phyloP scores from a whole-genome alignment of 2,329 filamentous ascomycete genomes.

The Phyllosticta citribraziliensis region DNA sequence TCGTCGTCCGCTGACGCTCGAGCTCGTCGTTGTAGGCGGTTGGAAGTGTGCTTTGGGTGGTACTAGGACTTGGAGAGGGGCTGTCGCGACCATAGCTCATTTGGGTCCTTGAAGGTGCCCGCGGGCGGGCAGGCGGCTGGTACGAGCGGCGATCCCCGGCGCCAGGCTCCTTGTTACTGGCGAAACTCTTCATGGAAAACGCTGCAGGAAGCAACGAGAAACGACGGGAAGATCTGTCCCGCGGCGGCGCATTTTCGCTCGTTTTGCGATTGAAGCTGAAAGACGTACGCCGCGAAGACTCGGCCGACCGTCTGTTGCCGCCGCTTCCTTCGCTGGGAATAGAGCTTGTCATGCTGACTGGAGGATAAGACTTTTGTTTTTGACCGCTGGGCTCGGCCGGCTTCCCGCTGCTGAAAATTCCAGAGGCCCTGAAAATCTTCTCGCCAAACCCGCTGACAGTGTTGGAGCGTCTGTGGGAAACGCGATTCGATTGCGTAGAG shows the following conservation, averaged over 20 bases:
- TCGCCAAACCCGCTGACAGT: conserved; percentile 55
- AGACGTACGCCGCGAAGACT: conserved; percentile 39
- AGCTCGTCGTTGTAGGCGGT: conserved; percentile 33
- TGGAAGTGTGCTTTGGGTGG: conserved; percentile 33
- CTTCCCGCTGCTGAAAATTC: conserved; percentile 52
- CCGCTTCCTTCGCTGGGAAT: conserved; percentile 49
- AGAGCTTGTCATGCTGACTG: conserved; percentile 77
- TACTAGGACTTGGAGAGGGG: conserved; percentile 36
- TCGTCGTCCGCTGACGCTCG: conserved; percentile 16
- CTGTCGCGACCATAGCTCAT: conserved; percentile 36
- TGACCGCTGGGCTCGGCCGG: conserved; percentile 36
- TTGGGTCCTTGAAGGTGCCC: conserved; percentile 21
- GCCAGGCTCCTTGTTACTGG: conserved; percentile 25
- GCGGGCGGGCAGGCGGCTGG: conserved; percentile 13
- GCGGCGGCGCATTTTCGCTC: conserved; percentile 28
- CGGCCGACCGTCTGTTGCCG: conserved; percentile 38
- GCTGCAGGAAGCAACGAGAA: conserved; percentile 43
- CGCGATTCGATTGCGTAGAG: conserved; percentile 38
- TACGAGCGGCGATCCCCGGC: conserved; percentile 19
- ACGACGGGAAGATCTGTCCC: conserved; percentile 30
- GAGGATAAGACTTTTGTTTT: conserved; percentile 68
- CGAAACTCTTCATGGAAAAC: conserved; percentile 36
- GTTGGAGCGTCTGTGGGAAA: conserved; percentile 58
- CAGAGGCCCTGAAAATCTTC: conserved; percentile 73
- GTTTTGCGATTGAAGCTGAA: conserved; percentile 42